Percentiles rank a stretch among this genome's conserved stretches.
phyloP scores from a whole-genome alignment of 2,329 filamentous ascomycete genomes.

The Kalmusia sp. region DNA sequence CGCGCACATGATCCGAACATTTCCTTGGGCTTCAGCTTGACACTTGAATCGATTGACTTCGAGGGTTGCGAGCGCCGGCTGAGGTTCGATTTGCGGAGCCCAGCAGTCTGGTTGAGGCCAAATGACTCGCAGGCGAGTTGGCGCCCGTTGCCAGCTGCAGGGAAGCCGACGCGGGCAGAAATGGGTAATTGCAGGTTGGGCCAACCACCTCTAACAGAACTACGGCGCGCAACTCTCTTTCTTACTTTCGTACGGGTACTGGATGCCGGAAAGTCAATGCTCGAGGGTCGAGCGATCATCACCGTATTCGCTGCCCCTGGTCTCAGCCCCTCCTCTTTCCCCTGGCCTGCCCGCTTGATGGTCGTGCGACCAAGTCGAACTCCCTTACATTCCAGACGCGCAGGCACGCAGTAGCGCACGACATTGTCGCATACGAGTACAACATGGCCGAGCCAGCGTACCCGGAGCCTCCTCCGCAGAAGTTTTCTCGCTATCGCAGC shows the following conservation, averaged over 20 bases:
- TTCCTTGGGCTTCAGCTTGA: too few species aligned
- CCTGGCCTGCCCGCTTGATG: constrained; percentile 9
- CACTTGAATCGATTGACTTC: too few species aligned
- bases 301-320: background rate
- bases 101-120: background rate
- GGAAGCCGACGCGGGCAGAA: background rate
- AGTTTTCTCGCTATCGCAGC: constrained; percentile 66
- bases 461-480: constrained; percentile 40
- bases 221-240: background rate
- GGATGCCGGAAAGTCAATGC: constrained; percentile 3
- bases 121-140: constrained; percentile 2
- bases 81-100: background rate
- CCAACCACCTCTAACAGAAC: background rate
- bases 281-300: background rate
- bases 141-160: background rate
- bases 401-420: constrained; percentile 26
- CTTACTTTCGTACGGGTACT: background rate
- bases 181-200: constrained; percentile 1
- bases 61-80: too few species aligned
- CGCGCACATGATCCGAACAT: too few species aligned
- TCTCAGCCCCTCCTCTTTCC: background rate
- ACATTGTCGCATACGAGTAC: constrained; percentile 27
- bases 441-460: constrained; percentile 43
- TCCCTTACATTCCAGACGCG: constrained; percentile 26
- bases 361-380: constrained; percentile 14